Evolutionary conservation across 2,329 filamentous ascomycete species (phyloP).

Genomic region (Fusarium burgessii): DNA sequence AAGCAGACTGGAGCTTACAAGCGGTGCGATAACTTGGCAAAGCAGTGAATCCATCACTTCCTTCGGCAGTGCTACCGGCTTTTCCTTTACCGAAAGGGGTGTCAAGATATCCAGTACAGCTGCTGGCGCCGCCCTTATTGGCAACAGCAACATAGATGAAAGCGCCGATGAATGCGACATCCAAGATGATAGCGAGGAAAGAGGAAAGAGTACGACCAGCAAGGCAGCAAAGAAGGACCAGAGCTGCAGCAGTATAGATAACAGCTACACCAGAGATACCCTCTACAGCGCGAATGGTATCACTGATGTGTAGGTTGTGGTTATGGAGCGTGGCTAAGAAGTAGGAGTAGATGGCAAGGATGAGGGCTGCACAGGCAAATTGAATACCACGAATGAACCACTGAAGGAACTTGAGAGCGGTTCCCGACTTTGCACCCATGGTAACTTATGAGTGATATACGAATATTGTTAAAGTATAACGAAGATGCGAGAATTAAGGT

Average conservation of each 20-base stretch:
- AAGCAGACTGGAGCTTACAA: constrained; percentile 81
- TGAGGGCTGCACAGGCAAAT: constrained; percentile 77
- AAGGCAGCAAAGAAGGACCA: constrained; percentile 81
- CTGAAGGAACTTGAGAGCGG: constrained; percentile 75
- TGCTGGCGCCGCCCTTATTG: constrained; percentile 75
- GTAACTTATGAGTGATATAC: constrained; percentile 14
- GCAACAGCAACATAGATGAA: constrained; percentile 87
- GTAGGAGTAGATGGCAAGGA: constrained; percentile 85
- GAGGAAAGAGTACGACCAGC: constrained; percentile 81
- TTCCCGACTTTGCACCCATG: constrained; percentile 50
- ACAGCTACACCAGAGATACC: constrained; percentile 81
- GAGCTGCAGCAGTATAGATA: constrained; percentile 79
- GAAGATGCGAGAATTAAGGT: not conserved
- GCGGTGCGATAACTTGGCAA: constrained; percentile 64
- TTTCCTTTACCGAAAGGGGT: constrained; percentile 78
- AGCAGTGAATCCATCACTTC: constrained; percentile 59
- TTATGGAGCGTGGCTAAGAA: constrained; percentile 80
- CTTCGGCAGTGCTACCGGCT: constrained; percentile 62
- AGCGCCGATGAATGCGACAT: constrained; percentile 78
- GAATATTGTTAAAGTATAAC: not conserved
- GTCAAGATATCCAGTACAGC: constrained; percentile 70
- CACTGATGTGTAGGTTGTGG: constrained; percentile 72
- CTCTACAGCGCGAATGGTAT: constrained; percentile 77
- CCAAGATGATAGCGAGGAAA: constrained; percentile 78
- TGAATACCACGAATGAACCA: constrained; percentile 80